These are phyloP conservation scores for Fimicolochytrium jonesii DNA, from an alignment of 192 early-diverging fungal species.

Conservation along the genomic window DNA sequence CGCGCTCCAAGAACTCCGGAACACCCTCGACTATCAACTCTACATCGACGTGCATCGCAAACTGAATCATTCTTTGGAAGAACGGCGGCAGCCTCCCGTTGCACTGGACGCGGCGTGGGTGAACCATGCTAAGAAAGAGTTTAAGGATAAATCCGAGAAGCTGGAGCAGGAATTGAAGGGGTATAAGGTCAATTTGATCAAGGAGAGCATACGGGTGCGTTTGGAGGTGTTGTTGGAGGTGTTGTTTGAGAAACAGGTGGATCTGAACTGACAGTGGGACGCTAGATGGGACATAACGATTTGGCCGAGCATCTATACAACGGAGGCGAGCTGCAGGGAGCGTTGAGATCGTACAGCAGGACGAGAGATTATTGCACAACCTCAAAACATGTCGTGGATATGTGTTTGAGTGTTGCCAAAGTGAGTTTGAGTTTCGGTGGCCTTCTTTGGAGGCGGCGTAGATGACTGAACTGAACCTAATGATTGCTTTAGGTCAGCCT, in stretches of 20 bases:
- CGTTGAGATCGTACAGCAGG: constrained; percentile 63
- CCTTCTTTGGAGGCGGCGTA: too few relatives aligned
- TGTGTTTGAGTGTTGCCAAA: constrained; percentile 77
- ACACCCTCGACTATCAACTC: constrained; percentile 42
- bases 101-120: constrained; percentile 46
- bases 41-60: constrained; percentile 50
- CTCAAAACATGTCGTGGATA: constrained; percentile 70
- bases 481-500: constrained; percentile 57
- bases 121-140: constrained; percentile 39
- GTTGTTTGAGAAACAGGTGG: not conserved
- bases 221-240: not conserved
- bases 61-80: constrained; percentile 51
- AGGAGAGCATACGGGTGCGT: constrained; percentile 79
- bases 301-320: constrained; percentile 74
- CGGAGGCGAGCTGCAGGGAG: constrained; percentile 62
- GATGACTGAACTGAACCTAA: too few relatives aligned
- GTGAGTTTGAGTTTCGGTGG: constrained; percentile 36
- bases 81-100: constrained; percentile 29
- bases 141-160: constrained; percentile 49
- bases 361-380: constrained; percentile 78
- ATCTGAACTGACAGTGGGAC: not conserved
- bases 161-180: constrained; percentile 74
- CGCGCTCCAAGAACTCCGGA: constrained; percentile 57
- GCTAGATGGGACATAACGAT: constrained; percentile 75
- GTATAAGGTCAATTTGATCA: constrained; percentile 73